phyloP scores from a whole-genome alignment of 441 rosid genomes.

The Syzygium malaccense region DNA sequence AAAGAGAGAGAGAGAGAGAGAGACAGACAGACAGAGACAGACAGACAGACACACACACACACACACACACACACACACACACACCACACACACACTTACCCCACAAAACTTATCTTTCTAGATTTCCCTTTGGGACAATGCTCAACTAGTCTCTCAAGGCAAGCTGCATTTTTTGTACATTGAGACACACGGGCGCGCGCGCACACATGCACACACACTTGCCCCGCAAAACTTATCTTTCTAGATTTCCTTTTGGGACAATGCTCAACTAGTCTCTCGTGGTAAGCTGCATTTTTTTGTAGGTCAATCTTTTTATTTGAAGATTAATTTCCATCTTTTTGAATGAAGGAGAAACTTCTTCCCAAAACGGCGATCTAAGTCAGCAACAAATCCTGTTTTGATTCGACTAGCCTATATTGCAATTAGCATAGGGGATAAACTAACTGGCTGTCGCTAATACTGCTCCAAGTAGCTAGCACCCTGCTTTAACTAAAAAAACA shows the following conservation, averaged over 20 bases:
- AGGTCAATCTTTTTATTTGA: neutral
- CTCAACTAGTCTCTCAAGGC: too few species aligned
- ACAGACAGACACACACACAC: neutral
- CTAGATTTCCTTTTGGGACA: neutral
- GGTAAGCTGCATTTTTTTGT: neutral
- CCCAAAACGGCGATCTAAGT: neutral
- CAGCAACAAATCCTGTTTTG: neutral
- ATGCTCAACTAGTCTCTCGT: neutral
- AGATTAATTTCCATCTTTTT: neutral
- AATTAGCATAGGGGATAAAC: neutral
- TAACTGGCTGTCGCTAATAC: neutral
- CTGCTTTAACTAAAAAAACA: neutral
- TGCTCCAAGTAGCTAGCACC: neutral
- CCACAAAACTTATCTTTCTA: too few species aligned
- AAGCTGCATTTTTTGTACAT: too few species aligned
- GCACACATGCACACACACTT: neutral
- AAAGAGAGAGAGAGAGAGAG: too few species aligned
- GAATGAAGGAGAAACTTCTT: neutral
- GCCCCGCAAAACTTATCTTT: neutral
- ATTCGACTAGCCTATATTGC: neutral
- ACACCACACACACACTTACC: too few species aligned
- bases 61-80: too few species aligned
- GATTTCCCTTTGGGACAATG: too few species aligned
- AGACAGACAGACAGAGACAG: too few species aligned
- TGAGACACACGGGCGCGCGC: too few species aligned